Conservation (phyloP, 2,329 filamentous ascomycete species). For the Xylaria sp. region DNA sequence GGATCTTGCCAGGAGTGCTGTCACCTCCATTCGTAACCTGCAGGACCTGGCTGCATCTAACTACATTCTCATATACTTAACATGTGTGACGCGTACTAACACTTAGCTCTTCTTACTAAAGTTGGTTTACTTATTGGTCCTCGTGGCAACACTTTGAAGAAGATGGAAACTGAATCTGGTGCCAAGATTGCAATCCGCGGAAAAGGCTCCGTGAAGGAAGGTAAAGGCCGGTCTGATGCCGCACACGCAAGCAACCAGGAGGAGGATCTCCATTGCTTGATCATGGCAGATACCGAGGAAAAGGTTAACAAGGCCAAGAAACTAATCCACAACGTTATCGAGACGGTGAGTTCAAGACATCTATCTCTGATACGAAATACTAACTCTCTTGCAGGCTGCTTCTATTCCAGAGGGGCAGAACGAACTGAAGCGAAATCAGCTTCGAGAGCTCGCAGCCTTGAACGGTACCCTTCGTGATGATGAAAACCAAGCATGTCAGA, state of each 20-base stretch:
- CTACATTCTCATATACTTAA: slow-evolving; percentile 50
- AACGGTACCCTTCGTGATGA: slow-evolving; percentile 99
- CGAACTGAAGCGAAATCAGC: slow-evolving; percentile 97
- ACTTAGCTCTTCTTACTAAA: slow-evolving; percentile 88
- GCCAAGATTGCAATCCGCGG: slow-evolving; percentile 99
- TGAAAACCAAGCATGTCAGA: slow-evolving; percentile 99
- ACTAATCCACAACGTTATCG: slow-evolving; percentile 97
- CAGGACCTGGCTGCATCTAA: slow-evolving; percentile 49
- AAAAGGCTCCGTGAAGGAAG: slow-evolving; percentile 99
- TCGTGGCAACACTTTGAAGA: slow-evolving; percentile 99
- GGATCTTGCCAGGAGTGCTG: slow-evolving; percentile 59
- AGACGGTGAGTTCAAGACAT: slow-evolving; percentile 77
- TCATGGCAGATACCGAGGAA: slow-evolving; percentile 99
- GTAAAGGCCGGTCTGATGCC: slow-evolving; percentile 97
- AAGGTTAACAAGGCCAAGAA: slow-evolving; percentile 99
- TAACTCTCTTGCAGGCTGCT: slow-evolving; percentile 73
- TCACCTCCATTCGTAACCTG: slow-evolving; percentile 48
- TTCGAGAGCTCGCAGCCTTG: slow-evolving; percentile 94
- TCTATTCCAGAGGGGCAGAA: slow-evolving; percentile 99
- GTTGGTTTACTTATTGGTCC: slow-evolving; percentile 99
- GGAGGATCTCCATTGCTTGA: slow-evolving; percentile 97
- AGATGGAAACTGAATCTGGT: slow-evolving; percentile 97
- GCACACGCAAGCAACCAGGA: slow-evolving; percentile 99
- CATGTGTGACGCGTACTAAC: slow-evolving; percentile 76
- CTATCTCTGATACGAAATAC: slow-evolving; percentile 17